Base-by-base conservation (phyloP, 352 stramenopile genomes). In the Globisporangium recalcitrans region DNA sequence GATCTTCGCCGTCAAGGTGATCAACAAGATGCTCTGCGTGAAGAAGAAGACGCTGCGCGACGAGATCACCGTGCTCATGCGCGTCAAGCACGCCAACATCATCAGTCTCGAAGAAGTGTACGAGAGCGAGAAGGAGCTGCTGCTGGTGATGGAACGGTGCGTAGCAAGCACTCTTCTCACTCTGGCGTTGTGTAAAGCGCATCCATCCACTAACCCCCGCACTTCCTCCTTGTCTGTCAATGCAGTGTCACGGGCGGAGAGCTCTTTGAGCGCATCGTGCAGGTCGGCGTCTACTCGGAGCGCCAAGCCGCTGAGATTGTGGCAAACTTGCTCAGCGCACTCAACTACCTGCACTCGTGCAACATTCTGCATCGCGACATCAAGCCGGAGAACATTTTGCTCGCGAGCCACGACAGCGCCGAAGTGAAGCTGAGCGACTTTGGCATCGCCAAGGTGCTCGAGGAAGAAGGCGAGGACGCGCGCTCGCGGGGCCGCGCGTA, bases 31-130 rank as follows among this genome's bases (percentile, higher is more conserved):
- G 62, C 72, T 92, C 14, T 93, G 84, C 47, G 76, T 93, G 27
- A 91, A 91, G 73, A 93, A 91, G 73, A 93, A 92, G 61, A 87
- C 79, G 27, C 68, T 95, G 56, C 77, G 84, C n/a, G 84, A 95
- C 59, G 85, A 95, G 74, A 93, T 95, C 69, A 89, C 83, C 22
- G 85, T 93, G 60, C 71, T 95, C 55, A 73, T 92, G 60, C 84
- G 84, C 31, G 78, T 95, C 60, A 90, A 95, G 60, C 84, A 93
- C 73, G 71, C 82, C 49, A 93, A 95, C 71, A 93, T 92, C 60
- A 95, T 95, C 69, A 91, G 80, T 55, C 82, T 93, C 32, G 80
- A 92, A 42, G 86, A 92, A 48, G 79, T 95, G 9, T 93, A 91
- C 62, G 86, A 93, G 69, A 93, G 84, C 63, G 86, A 95, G 69